Evolutionary conservation across 2,329 filamentous ascomycete species (phyloP).

Genomic region (Talaromyces sp.): DNA sequence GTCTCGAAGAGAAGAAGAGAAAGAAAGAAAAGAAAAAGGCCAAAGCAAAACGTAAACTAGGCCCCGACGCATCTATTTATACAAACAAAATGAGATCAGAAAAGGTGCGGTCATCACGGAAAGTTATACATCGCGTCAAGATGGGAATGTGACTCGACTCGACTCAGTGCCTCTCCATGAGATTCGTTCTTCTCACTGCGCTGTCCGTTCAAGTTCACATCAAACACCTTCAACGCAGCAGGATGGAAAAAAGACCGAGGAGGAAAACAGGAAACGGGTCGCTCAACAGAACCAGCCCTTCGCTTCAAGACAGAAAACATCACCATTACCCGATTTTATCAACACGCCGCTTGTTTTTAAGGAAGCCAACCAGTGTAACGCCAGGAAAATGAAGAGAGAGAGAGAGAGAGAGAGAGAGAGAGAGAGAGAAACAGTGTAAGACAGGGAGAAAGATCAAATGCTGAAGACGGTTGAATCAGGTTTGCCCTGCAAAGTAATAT

Average conservation of each 20-base stretch:
- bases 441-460: slow-evolving; percentile 10
- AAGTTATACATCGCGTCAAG: slow-evolving; percentile 1
- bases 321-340: slow-evolving; percentile 6
- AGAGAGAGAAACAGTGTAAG: slow-evolving; percentile 13
- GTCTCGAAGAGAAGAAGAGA: not conserved
- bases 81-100: not conserved
- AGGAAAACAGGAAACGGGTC: not conserved
- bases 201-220: not conserved
- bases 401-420: slow-evolving; percentile 13
- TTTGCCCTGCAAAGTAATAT: slow-evolving; percentile 12
- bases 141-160: not conserved
- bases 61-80: slow-evolving; percentile 1
- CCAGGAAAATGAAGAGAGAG: slow-evolving; percentile 10
- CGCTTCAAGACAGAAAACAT: slow-evolving; percentile 2
- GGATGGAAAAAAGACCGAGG: not conserved
- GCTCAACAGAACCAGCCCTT: not conserved
- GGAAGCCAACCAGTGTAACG: slow-evolving; percentile 10
- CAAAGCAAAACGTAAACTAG: not conserved
- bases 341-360: slow-evolving; percentile 8
- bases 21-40: not conserved
- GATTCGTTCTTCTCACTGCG: not conserved
- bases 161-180: not conserved
- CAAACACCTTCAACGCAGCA: not conserved
- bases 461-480: slow-evolving; percentile 9
- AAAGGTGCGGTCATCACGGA: not conserved